Conservation (phyloP, 495 filamentous ascomycete species). For the Neurospora sp. region DNA sequence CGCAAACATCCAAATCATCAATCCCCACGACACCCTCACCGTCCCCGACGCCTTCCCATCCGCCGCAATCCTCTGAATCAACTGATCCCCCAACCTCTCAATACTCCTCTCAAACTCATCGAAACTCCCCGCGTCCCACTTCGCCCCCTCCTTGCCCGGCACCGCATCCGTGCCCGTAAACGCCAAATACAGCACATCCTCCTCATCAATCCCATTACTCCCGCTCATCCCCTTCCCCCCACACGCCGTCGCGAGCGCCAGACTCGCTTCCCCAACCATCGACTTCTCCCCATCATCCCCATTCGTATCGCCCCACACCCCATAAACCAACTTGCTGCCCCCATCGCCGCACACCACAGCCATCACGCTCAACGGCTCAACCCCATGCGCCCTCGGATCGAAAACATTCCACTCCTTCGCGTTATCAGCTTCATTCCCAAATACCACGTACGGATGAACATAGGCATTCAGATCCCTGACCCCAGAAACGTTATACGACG, state of each 20-base stretch:
- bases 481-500: conserved; percentile 21
- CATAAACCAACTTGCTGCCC: conserved; percentile 48
- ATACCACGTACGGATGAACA: conserved; percentile 55
- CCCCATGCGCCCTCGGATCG: conserved; percentile 39
- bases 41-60: neutral
- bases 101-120: conserved; percentile 41
- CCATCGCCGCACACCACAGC: conserved; percentile 50
- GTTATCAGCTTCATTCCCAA: conserved; percentile 43
- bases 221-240: conserved; percentile 36
- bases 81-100: conserved; percentile 32
- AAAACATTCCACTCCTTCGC: conserved; percentile 30
- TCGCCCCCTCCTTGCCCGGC: conserved; percentile 33
- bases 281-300: conserved; percentile 33
- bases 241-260: conserved; percentile 48
- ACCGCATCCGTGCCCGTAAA: conserved; percentile 42
- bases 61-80: conserved; percentile 12
- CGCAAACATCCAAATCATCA: neutral
- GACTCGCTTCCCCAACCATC: conserved; percentile 46
- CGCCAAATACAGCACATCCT: conserved; percentile 45
- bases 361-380: conserved; percentile 51
- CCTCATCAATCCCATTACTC: conserved; percentile 37
- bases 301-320: conserved; percentile 59
- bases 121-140: conserved; percentile 36
- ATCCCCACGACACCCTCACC: neutral
- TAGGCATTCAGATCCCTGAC: conserved; percentile 50